phyloP scores from a whole-genome alignment of 345 rosid genomes.

The Mercurialis annua region DNA sequence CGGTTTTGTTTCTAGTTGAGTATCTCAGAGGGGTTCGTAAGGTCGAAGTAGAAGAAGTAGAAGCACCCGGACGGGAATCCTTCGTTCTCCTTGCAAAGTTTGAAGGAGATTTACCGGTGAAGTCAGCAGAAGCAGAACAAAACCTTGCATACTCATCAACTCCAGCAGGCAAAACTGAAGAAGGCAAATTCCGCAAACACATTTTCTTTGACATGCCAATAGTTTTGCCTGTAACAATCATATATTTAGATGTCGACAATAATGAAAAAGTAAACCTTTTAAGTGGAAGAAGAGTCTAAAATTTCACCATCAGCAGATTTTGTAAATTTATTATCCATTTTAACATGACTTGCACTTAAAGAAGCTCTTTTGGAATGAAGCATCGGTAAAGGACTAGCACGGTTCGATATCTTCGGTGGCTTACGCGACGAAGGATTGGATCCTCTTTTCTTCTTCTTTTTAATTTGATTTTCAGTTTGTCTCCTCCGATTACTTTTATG shows the following conservation, averaged over 20 bases:
- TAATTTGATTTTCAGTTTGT: no score
- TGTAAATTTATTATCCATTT: slow-evolving; percentile 23
- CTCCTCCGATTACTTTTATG: no score
- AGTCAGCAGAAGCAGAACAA: slow-evolving; percentile 6
- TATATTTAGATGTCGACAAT: not conserved
- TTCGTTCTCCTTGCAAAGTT: slow-evolving; percentile 23
- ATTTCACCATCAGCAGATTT: slow-evolving; percentile 28
- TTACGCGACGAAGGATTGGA: slow-evolving; percentile 21
- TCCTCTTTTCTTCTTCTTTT: slow-evolving; percentile 1
- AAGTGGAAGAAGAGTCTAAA: not conserved
- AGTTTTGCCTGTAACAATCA: slow-evolving; percentile 27
- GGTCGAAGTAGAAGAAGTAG: slow-evolving; percentile 21
- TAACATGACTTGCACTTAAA: slow-evolving; percentile 22
- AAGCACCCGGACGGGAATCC: slow-evolving; percentile 9
- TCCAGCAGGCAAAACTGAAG: slow-evolving; percentile 16
- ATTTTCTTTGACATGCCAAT: slow-evolving; percentile 23
- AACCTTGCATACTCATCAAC: slow-evolving; percentile 8
- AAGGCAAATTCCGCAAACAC: slow-evolving; percentile 23
- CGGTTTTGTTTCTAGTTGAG: slow-evolving; percentile 13
- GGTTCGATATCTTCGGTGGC: slow-evolving; percentile 22
- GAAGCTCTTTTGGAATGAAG: slow-evolving; percentile 26
- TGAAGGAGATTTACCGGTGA: slow-evolving; percentile 20
- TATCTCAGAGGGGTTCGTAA: slow-evolving; percentile 22
- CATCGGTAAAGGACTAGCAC: slow-evolving; percentile 11
- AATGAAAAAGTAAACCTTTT: not conserved